Base-by-base conservation (phyloP, 2,329 filamentous ascomycete species). In the Fusarium sp. region DNA sequence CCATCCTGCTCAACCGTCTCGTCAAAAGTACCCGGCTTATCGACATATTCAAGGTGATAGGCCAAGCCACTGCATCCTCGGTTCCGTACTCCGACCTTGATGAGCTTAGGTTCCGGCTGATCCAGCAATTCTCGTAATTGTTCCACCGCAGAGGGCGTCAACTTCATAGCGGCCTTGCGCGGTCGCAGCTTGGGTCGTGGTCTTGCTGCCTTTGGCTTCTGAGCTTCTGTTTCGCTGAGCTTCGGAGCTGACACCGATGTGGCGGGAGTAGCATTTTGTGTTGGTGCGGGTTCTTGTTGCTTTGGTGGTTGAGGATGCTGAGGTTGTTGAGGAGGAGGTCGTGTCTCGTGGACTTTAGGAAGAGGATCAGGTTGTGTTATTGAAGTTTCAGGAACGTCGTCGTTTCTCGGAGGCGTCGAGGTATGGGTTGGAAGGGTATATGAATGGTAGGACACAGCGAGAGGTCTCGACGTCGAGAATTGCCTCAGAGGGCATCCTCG, bases 1-100 rank as follows among this genome's bases (percentile, higher is more conserved):
- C 95, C 96, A 78, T 98, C 96, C 81, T 99, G 96, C 80, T 97
- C 95, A 3, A 99, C 94, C 56, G 91, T 87, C 82, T 99, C 96
- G 77, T 99, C 96, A 77, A 98, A 95, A 41, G 89, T 86, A 7
- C 91, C 94, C 0, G 95, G 89, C 86, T 95, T 95, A 76, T 98
- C 95, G 54, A 98, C 95, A 77, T 95, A 99, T 83, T 98, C 95
- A 33, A 99, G 86, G 79, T 98, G 91, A 81, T 99, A 99, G 36
- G 95, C 92, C 74, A 98, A 85, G 20, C 96, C 96, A 57, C 94
- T 98, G 83, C 96, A 99, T 14, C 96, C 96, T 73, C 94, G 89
- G 82, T 97, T 98, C 81, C 92, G 94, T 69, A 98, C 96, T 17
- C 96, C 95, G 10, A 99, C 93, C 76, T 96, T 92, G 81, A 99